phyloP scores from a whole-genome alignment of 345 rosid genomes.

The Boechera divaricarpa region DNA sequence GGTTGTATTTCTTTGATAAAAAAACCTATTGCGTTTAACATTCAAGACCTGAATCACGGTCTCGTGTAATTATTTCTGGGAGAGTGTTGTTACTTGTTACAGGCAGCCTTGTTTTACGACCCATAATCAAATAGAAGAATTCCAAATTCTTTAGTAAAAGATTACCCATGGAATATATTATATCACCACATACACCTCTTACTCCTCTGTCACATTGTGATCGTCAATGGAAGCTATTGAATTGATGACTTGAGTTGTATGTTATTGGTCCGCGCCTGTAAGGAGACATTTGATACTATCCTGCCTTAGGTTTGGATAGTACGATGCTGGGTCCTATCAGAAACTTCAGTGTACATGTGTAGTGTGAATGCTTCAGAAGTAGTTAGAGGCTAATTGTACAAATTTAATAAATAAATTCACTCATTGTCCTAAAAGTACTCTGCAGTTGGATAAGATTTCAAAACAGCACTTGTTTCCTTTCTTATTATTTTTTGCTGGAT shows the following conservation, averaged over 20 bases:
- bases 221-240: not conserved
- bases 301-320: not conserved
- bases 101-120: not conserved
- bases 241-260: not conserved
- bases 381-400: not conserved
- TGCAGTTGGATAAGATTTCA: constrained; percentile 14
- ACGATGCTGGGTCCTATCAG: not conserved
- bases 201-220: not conserved
- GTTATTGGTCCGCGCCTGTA: not conserved
- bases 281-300: not conserved
- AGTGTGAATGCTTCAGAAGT: constrained; percentile 2
- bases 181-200: not conserved
- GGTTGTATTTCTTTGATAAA: constrained; percentile 8
- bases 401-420: not conserved
- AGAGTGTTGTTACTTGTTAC: not conserved
- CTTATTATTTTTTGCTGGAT: not conserved
- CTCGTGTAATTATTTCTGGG: not conserved
- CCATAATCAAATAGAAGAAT: not conserved
- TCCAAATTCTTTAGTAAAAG: not conserved
- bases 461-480: not conserved
- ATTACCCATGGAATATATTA: not conserved
- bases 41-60: not conserved
- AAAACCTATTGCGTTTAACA: not conserved
- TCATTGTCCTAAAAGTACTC: not conserved
- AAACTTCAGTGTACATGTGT: constrained; percentile 11